Conservation (phyloP, 2,329 filamentous ascomycete genomes). For the Trichoderma afroharzianum region DNA sequence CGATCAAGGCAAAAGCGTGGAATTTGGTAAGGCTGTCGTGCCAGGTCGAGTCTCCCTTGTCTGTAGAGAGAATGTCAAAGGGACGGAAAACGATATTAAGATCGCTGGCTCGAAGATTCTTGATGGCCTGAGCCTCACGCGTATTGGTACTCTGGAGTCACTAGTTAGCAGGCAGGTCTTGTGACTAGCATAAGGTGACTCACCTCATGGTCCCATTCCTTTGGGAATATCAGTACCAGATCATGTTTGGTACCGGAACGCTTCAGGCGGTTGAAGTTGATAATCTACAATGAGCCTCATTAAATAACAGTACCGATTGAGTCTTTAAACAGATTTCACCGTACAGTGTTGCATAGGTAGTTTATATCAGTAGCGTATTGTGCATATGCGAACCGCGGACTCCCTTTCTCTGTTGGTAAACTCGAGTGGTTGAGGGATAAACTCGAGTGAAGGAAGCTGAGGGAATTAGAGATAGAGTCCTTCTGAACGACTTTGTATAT, state of each 20-base stretch:
- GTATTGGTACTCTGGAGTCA: neutral
- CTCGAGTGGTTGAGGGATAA: neutral
- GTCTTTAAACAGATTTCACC: neutral
- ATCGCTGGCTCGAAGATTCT: neutral
- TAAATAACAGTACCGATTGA: neutral
- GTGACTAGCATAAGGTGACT: neutral
- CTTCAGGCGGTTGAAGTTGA: neutral
- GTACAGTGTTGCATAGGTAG: neutral
- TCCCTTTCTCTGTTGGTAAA: neutral
- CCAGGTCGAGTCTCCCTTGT: neutral
- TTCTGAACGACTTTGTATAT: neutral
- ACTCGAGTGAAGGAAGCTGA: neutral
- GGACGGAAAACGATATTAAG: neutral
- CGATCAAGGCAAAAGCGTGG: neutral
- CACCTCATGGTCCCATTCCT: neutral
- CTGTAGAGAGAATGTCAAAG: neutral
- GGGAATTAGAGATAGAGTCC: neutral
- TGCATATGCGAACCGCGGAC: neutral
- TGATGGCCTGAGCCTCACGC: neutral
- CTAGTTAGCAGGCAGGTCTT: neutral
- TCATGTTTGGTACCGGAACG: neutral
- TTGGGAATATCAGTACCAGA: neutral
- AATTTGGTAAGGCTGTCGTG: neutral
- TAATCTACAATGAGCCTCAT: neutral
- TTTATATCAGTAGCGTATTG: neutral